Evolutionary conservation across 495 filamentous ascomycete species (phyloP), one percentile per base, ranked within the genome.

Genomic region (Neurospora sp.): DNA sequence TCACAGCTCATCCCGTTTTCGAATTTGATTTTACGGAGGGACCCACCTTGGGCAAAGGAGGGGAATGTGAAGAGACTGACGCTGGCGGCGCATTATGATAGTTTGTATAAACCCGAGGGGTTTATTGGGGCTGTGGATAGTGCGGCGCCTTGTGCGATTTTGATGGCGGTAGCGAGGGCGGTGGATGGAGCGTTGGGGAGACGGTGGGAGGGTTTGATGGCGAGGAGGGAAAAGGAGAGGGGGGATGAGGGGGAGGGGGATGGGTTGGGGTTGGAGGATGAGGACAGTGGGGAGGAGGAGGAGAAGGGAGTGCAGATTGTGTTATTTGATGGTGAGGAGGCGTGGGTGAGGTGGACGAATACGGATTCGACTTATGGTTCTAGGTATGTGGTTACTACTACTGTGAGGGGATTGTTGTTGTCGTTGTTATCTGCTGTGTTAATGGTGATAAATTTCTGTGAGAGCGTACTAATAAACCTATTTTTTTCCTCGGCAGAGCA

Each of bases 91-190:
- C 96, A 99, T 83, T 99, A 97, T 83, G 96, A 99, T 77, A 93
- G 89, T 79, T 92, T 96, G 82, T 85, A 93, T 38, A 84, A 85
- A 11, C 96, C 96, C 0, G 81, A 90, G 74, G 96, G 94, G 0
- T 99, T 99, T 80, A 93, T 99, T 70, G 96, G 96, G 7, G 96
- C 94, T 0, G 94, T 90, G 35, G 96, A 99, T 77, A 97, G 93
- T 75, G 96, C 96, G 1, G 96, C 89, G 40, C 94, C 96, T 39
- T 97, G 94, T 80, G 96, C 96, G 0, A 92, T 98, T 83, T 84
- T 99, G 66, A 86, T 99, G 89, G 92, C 96, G 80, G 89, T 90
- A 11, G 93, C 94, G 78, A 84, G 92, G 74, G 93, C 86, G 72
- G 85, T 99, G 27, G 94, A 98, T 79, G 83, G 77, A 23, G 94